Conservation (phyloP, 257 asterid species). For the Solanum chiquidenum region DNA sequence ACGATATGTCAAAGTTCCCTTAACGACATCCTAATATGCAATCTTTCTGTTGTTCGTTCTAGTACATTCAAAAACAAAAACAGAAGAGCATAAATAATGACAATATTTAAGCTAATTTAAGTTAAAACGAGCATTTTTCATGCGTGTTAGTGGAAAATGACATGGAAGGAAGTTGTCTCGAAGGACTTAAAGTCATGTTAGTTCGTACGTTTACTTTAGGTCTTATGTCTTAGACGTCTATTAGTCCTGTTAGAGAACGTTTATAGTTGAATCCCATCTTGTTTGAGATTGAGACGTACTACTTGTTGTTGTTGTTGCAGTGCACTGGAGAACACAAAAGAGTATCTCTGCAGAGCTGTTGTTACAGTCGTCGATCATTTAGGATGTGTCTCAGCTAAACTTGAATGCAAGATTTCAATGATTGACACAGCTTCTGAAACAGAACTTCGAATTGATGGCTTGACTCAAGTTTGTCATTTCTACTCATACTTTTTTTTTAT, state of each 20-base stretch:
- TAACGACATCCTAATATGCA: neutral
- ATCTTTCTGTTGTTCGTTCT: neutral
- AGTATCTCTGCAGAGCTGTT: constrained; percentile 41
- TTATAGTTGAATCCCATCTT: neutral
- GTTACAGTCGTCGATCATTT: constrained; percentile 58
- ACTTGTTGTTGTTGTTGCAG: constrained; percentile 14
- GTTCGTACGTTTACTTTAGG: neutral
- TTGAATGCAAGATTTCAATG: constrained; percentile 29
- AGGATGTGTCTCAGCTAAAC: constrained; percentile 48
- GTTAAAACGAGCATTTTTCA: neutral
- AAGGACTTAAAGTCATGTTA: neutral
- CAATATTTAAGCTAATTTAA: neutral
- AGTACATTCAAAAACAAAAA: neutral
- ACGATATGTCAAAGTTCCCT: too few species aligned
- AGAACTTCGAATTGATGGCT: constrained; percentile 21
- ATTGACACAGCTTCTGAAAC: constrained; percentile 30
- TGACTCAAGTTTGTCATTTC: constrained; percentile 29
- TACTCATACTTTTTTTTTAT: neutral
- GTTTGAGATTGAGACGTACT: neutral
- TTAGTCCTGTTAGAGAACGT: neutral
- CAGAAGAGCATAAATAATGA: neutral
- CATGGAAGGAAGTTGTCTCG: neutral
- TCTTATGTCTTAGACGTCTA: neutral
- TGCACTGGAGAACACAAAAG: constrained; percentile 46
- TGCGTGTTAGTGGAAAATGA: neutral